Conservation (phyloP, 2,329 filamentous ascomycete genomes). For the Myriosclerotinia duriaeana region DNA sequence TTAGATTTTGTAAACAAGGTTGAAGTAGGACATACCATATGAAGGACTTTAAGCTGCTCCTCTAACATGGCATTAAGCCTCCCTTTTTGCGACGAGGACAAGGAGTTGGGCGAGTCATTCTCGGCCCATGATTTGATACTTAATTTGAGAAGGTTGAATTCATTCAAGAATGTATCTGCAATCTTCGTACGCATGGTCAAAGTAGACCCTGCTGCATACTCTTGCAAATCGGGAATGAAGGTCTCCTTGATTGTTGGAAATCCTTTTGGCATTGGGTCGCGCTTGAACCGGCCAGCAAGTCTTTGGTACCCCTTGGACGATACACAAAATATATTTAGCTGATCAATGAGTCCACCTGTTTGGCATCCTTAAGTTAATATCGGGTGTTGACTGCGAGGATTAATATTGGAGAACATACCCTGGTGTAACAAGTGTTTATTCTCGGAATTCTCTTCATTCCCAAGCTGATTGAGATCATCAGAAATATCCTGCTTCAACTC, state of each 20-base stretch:
- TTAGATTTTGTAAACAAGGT: background rate
- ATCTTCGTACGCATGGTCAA: background rate
- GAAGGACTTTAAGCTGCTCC: background rate
- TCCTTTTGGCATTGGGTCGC: background rate
- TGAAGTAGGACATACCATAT: background rate
- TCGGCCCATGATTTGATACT: slow-evolving; percentile 4
- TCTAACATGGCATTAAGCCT: background rate
- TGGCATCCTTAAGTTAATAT: background rate
- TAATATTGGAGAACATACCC: background rate
- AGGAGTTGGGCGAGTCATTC: background rate
- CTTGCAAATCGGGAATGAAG: background rate
- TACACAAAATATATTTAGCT: background rate
- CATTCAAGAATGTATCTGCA: background rate
- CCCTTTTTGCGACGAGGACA: background rate
- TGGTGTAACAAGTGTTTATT: background rate
- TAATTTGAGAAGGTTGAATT: background rate
- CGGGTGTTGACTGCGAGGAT: background rate
- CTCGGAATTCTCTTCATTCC: background rate
- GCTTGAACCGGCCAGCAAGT: background rate
- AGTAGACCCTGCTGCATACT: background rate
- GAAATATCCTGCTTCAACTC: slow-evolving; percentile 1
- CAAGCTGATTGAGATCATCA: background rate
- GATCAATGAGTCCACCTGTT: background rate
- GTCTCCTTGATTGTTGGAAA: background rate
- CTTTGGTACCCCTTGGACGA: background rate